Evolutionary conservation across 306 rosid species (phyloP).

Genomic region (Ammopiptanthus mongolicus): DNA sequence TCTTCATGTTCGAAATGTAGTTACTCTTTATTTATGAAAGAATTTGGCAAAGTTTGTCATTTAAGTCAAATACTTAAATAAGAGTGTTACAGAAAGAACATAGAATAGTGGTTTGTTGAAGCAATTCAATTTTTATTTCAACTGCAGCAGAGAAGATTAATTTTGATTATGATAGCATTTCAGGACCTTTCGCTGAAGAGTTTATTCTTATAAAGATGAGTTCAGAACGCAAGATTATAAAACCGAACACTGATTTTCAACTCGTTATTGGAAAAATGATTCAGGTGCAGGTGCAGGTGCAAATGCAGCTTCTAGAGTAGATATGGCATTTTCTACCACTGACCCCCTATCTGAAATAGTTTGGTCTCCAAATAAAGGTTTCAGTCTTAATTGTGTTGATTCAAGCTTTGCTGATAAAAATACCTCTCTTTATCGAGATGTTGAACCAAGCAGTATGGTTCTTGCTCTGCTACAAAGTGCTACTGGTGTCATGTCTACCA

Average conservation of each 20-base stretch:
- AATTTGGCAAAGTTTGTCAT: neutral
- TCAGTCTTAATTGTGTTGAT: slow-evolving; percentile 52
- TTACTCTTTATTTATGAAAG: neutral
- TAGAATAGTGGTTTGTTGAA: neutral
- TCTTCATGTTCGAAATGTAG: neutral
- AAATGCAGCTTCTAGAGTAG: slow-evolving; percentile 72
- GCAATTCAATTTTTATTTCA: neutral
- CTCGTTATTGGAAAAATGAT: slow-evolving; percentile 39
- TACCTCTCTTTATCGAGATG: slow-evolving; percentile 31
- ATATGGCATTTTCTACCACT: slow-evolving; percentile 40
- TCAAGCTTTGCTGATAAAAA: slow-evolving; percentile 41
- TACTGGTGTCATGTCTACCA: slow-evolving; percentile 26
- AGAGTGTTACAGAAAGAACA: neutral
- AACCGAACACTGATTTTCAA: slow-evolving; percentile 51
- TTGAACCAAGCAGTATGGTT: slow-evolving; percentile 54
- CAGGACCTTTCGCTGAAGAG: slow-evolving; percentile 38
- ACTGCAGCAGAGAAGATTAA: slow-evolving; percentile 15
- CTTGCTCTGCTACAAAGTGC: slow-evolving; percentile 40
- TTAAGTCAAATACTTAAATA: neutral
- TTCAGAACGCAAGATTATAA: slow-evolving; percentile 38
- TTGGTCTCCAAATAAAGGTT: slow-evolving; percentile 82
- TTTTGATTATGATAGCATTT: slow-evolving; percentile 19
- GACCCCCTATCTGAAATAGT: slow-evolving; percentile 82
- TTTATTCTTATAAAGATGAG: slow-evolving; percentile 40
- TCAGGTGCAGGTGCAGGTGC: slow-evolving; percentile 97